Percentiles rank a stretch among this genome's conserved stretches.
These are phyloP conservation scores for Ilyonectria robusta DNA, from an alignment of 2,329 filamentous ascomycete genomes.

Conservation along the genomic window DNA sequence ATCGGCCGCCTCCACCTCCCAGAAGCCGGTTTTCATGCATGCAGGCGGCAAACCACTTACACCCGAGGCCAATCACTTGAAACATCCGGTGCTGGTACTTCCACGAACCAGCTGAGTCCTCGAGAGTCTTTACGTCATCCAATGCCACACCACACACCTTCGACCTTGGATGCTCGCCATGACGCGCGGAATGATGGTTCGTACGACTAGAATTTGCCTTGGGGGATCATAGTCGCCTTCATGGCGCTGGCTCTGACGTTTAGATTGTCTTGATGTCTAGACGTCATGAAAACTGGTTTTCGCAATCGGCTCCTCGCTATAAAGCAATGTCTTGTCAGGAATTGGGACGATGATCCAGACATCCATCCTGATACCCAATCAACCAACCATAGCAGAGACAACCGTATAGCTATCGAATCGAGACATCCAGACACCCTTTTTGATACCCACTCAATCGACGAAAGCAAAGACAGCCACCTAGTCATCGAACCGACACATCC, in stretches of 20 bases:
- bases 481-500: not conserved
- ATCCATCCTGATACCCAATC: not conserved
- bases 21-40: slow-evolving; percentile 32
- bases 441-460: not conserved
- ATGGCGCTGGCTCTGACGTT: slow-evolving; percentile 46
- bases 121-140: slow-evolving; percentile 43
- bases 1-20: slow-evolving; percentile 5
- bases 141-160: slow-evolving; percentile 42
- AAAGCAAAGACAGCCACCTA: not conserved
- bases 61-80: slow-evolving; percentile 13
- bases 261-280: slow-evolving; percentile 18
- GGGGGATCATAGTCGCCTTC: slow-evolving; percentile 38
- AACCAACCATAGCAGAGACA: slow-evolving; percentile 3
- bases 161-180: slow-evolving; percentile 41
- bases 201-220: slow-evolving; percentile 36
- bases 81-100: not conserved
- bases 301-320: not conserved
- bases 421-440: not conserved
- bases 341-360: slow-evolving; percentile 1
- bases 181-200: slow-evolving; percentile 45
- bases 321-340: not conserved
- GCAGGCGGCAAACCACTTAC: slow-evolving; percentile 1
- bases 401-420: not conserved
- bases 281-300: slow-evolving; percentile 11
- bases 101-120: not conserved